Evolutionary conservation across 495 filamentous ascomycete species (phyloP), one percentile per base, ranked within the genome.

Genomic region (Hypoxylon fragiforme): DNA sequence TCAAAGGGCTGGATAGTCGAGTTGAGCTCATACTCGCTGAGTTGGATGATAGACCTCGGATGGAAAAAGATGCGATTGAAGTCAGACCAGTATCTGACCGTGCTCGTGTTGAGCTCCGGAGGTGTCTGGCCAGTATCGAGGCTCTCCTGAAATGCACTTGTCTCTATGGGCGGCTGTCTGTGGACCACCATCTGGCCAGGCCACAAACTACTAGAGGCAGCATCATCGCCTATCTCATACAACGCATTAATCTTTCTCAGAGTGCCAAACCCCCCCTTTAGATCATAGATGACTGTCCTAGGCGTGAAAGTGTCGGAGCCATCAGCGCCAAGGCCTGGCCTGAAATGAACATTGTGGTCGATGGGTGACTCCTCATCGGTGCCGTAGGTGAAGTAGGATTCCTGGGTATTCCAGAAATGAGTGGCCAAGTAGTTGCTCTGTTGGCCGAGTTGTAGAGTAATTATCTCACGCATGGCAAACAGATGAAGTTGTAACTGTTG

Each of bases 401-500:
- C 95, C 90, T 97, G 92, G 20, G 90, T 78, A 62, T 99, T 99
- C 95, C 95, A 99, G 68, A 96, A 97, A 74, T 99, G 94, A 0
- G 90, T 96, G n/a, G 87, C 91, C 20, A 97, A 69, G 62, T 97
- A 95, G 73, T 99, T 99, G 63, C 86, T 88, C 65, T 86, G 84
- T 62, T 96, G 89, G 31, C 94, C 94, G 44, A 97, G 81, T 74
- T 99, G 94, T 35, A 97, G 73, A 1, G 94, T 96, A 49, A 99
- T 79, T 52, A 97, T 91, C 68, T 99, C 94, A 74, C 95, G 91
- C 94, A 99, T 99, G 7, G 50, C 65, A 7, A 37, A 41, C n/a
- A 45, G 8, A 22, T 2, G 4, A 15, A 9, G 11, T 37, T 18
- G 1, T 35, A 35, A 30, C 5, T 30, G 26, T 30, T 5, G 26